Base-by-base conservation (phyloP, 1,139 yeast species). In the Sugiyamaella castrensis region DNA sequence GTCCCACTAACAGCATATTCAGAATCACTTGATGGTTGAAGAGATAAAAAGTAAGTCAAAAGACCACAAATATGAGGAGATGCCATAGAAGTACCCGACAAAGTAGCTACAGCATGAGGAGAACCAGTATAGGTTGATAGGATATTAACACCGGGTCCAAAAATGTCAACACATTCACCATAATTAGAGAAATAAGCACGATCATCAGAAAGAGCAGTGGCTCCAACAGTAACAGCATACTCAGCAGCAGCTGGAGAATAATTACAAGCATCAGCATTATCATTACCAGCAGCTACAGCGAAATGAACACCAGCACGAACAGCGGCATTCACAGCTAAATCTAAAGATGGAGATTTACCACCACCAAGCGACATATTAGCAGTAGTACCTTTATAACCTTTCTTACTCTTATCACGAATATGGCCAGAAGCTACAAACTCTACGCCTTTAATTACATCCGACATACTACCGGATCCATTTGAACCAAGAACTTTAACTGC, bases 21-120 rank as follows among this genome's bases (percentile, higher is more conserved):
- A 40, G 96, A 88, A 55, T 79, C 84, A 29, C 85, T 70, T 47
- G 81, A 86, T 59, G 98, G 98, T 72, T 87, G 94, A 69, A 92
- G 81, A 19, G 97, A 87, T 62, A 92, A 75, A 73, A 81, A 91
- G 79, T 92, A 92, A 4, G 97, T 67, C 53, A 72, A 62, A 68
- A 92, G 77, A 60, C 98, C 98, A 55, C 89, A 85, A 67, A 92
- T 85, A 68, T 92, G 98, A 47, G 98, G 98, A 40, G 98, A 87
- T 32, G 98, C 98, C 98, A 92, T 92, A 16, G 98, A 92, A 16
- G 98, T 92, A 72, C 98, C 98, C 36, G 97, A 88, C 71, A 92
- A 78, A 46, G 92, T 82, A 53, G 96, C 95, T 58, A 95, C 84
- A 43, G 94, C 89, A 51, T 78, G 70, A 57, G 82, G 81, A 35